Conservation (phyloP, 768 basidiomycete species). For the Leccinum sublutescens region DNA sequence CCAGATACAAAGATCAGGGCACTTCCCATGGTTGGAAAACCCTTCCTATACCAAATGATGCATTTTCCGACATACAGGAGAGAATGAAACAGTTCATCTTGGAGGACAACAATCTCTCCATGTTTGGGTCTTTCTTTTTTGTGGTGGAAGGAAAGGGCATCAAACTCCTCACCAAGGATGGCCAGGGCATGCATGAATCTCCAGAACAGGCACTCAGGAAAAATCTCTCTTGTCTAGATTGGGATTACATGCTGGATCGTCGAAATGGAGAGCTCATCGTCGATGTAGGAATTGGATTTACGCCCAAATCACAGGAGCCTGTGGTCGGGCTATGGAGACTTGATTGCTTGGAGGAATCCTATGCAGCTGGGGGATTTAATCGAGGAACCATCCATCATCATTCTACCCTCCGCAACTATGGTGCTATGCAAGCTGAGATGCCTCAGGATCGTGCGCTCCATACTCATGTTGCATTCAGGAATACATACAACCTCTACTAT, state of each 20-base stretch:
- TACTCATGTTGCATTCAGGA: slow-evolving; percentile 13
- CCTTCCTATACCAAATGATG: background rate
- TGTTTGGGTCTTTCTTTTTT: slow-evolving; percentile 16
- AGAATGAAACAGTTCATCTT: background rate
- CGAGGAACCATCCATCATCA: background rate
- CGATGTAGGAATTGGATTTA: background rate
- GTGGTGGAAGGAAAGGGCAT: slow-evolving; percentile 10
- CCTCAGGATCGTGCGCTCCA: background rate
- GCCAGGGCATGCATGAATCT: background rate
- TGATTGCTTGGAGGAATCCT: background rate
- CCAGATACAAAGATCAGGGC: slow-evolving; percentile 1
- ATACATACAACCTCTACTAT: slow-evolving; percentile 19
- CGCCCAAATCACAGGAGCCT: background rate
- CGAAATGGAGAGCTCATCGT: slow-evolving; percentile 3
- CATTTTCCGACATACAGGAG: background rate
- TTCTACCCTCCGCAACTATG: background rate
- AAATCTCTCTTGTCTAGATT: slow-evolving; percentile 4
- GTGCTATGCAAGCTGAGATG: slow-evolving; percentile 18
- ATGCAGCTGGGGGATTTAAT: background rate
- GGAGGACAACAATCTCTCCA: background rate
- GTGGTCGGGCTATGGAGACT: background rate
- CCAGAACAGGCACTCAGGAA: background rate
- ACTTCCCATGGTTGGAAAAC: background rate
- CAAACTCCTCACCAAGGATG: slow-evolving; percentile 14
- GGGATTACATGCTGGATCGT: slow-evolving; percentile 3